Base-by-base conservation (phyloP, 2,329 filamentous ascomycete genomes). In the Fulvia fulva region DNA sequence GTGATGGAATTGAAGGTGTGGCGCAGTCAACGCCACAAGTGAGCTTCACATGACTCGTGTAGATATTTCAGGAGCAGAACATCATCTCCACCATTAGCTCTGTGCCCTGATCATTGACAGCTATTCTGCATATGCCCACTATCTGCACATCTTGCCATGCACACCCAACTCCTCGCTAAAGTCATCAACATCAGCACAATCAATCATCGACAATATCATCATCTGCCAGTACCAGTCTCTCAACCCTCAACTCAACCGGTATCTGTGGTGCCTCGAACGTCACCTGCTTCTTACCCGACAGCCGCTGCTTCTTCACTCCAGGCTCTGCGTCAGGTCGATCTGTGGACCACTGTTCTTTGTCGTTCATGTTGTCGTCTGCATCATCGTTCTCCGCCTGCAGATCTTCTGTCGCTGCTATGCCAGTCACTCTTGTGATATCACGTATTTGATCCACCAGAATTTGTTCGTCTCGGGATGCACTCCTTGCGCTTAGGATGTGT, bases 341-440 rank as follows among this genome's bases (percentile, higher is more conserved):
- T 6, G 77, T 79, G 5, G 74, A 63, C 77, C 77, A 78, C 46
- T 73, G 70, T 56, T 78, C 75, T 12, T 19, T 32, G 19, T 26
- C 26, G 22, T 53, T 53, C 26, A 43, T 32, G 22, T n/a, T 21
- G 16, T 57, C 55, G 2, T 50, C 47, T 9, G 54, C 45, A 28
- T 59, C 62, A 30, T 54, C 37, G 16, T 63, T 67, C 1, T 55
- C 53, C 1, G 73, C 74, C 2, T 71, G 68, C 5, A 73, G 72
- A 11, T 73, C 64, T 12, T 57, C 61, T 55, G 57, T 5, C 55
- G 56, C 3, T 62, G 60, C 6, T 19, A 86, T 81, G 16, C 84
- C 85, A 5, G 80, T 81, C 65, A 91, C 89, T 2, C 81, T 81
- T 0, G 87, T 87, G 7, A 95, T 82, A n/a, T 41, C 19, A n/a